Evolutionary conservation across 2,329 filamentous ascomycete species (phyloP).

Genomic region (Hymenoscyphus scutula): DNA sequence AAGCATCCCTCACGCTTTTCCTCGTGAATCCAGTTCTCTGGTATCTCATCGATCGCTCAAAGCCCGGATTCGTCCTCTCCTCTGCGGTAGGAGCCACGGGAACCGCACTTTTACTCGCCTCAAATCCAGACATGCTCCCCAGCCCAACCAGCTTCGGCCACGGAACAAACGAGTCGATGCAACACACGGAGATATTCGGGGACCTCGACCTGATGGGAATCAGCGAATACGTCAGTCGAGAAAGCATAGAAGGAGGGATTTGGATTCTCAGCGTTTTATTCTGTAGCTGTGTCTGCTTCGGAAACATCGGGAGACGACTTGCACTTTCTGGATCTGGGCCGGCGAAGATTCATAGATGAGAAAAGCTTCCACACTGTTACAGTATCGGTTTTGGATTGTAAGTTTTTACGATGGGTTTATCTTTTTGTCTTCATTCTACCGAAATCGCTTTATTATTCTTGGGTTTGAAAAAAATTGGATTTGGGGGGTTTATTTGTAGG

Average conservation of each 20-base stretch:
- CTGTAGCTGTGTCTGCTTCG: conserved; percentile 93
- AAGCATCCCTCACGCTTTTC: conserved; percentile 84
- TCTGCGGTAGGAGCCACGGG: conserved; percentile 70
- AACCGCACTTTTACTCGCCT: conserved; percentile 68
- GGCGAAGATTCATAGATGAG: neutral
- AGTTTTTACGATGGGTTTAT: no score
- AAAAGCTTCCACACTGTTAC: no score
- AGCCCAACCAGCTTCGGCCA: conserved; percentile 47
- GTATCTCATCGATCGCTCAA: conserved; percentile 93
- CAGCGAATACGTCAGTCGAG: conserved; percentile 57
- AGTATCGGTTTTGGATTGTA: no score
- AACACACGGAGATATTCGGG: conserved; percentile 16
- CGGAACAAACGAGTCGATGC: conserved; percentile 17
- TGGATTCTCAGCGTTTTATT: conserved; percentile 95
- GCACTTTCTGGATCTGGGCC: conserved; percentile 40
- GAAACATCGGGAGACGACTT: conserved; percentile 84
- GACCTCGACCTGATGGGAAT: conserved; percentile 27
- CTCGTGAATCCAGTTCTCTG: conserved; percentile 91
- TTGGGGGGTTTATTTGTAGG: no score
- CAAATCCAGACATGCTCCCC: conserved; percentile 77
- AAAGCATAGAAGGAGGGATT: conserved; percentile 69
- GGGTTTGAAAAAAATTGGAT: no score
- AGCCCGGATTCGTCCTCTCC: conserved; percentile 78
- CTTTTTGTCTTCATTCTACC: no score
- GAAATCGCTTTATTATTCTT: no score